phyloP scores from a whole-genome alignment of 78 protist genomes.

The Cavenderia fasciculata region DNA sequence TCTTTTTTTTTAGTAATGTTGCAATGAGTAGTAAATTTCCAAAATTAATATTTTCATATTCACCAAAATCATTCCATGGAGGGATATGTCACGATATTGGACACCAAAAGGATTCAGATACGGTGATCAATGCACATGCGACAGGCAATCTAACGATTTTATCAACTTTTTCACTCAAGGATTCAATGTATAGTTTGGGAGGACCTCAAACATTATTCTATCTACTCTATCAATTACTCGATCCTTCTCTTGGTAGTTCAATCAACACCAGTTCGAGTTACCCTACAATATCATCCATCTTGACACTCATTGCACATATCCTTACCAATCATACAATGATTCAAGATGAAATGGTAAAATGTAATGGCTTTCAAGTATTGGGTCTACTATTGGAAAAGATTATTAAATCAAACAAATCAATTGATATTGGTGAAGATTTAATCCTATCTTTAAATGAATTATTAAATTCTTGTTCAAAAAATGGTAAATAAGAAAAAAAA shows the following conservation, averaged over 20 bases:
- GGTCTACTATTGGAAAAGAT: not conserved
- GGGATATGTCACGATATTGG: slow-evolving; percentile 61
- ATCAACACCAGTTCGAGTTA: not conserved
- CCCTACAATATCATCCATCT: slow-evolving; percentile 8
- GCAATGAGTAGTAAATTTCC: not conserved
- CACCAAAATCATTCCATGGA: slow-evolving; percentile 39
- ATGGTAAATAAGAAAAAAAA: no score
- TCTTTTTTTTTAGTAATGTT: not conserved
- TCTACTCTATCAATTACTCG: slow-evolving; percentile 9
- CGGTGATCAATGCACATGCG: slow-evolving; percentile 32
- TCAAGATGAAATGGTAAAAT: slow-evolving; percentile 48
- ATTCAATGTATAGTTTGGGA: slow-evolving; percentile 45
- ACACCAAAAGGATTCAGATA: not conserved
- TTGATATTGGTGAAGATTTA: not conserved
- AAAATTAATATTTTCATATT: slow-evolving; percentile 20
- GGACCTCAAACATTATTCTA: slow-evolving; percentile 59
- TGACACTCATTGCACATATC: slow-evolving; percentile 24
- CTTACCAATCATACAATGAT: slow-evolving; percentile 1
- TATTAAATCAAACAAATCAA: not conserved
- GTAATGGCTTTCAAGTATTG: slow-evolving; percentile 4
- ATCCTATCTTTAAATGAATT: slow-evolving; percentile 9
- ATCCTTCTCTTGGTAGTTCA: not conserved
- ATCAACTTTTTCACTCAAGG: slow-evolving; percentile 66
- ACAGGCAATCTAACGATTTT: slow-evolving; percentile 37
- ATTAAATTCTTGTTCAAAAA: slow-evolving; percentile 28